Evolutionary conservation across 2,329 filamentous ascomycete species (phyloP), one percentile per base, ranked within the genome.

Genomic region (Aspergillus ochraceoroseus): DNA sequence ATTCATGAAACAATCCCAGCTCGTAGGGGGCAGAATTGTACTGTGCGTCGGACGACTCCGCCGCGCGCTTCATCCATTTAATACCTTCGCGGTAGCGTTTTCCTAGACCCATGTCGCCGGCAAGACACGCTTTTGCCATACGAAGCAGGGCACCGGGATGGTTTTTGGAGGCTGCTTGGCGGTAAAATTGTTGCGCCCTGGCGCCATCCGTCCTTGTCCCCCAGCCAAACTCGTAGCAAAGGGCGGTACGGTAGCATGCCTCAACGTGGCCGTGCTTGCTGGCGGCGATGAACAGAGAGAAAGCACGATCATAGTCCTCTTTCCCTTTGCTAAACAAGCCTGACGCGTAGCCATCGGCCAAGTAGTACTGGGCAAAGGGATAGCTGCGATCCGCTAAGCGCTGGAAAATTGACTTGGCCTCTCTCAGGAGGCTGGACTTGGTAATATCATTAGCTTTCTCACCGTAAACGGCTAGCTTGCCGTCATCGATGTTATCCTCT

Each of bases 161-260:
- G 45, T 88, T 86, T 65, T 95, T 96, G 5, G 89, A 86, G 2
- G 92, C 89, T 7, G 89, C 85, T 47, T 85, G 83, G 39, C 90
- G 83, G 59, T 95, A 85, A 63, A 92, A 98, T 61, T 96, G 89
- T 1, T 94, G 85, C 29, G 92, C 90, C 67, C 95, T 95, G 34
- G 84, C 80, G 42, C 85, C 84, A 57, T 95, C 88, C 57, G 87
- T 87, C 42, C 87, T 82, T 57, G 84, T 94, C 27, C 92, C 92
- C 92, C 92, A 98, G 47, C 89, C 92, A 65, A 95, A 96, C 65
- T 98, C 92, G 68, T 96, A 96, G 70, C 89, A 95, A 41, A 98
- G 74, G 11, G 85, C 92, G 37, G 90, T 84, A 40, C 92, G 85
- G 66, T 95, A 98, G 23, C 83, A 89, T 41, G 92, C 92, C 70